phyloP scores from a whole-genome alignment of 23 red algal genomes.

The Gracilariopsis chorda region DNA sequence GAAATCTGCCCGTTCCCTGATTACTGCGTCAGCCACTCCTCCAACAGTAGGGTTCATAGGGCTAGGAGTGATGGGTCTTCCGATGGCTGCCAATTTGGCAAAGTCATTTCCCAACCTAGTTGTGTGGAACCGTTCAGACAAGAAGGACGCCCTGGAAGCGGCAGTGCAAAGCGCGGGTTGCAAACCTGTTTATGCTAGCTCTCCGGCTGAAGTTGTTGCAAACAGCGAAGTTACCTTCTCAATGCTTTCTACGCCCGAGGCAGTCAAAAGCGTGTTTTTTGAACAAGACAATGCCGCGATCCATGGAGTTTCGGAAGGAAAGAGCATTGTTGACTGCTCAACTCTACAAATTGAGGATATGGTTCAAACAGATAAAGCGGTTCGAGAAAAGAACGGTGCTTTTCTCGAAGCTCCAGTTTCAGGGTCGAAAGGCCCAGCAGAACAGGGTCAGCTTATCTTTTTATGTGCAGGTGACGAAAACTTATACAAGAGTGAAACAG shows the following conservation, averaged over 20 bases:
- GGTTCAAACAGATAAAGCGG: conserved; percentile 15
- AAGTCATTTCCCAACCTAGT: conserved; percentile 25
- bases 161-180: conserved; percentile 2
- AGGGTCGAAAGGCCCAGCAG: conserved; percentile 85
- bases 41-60: conserved; percentile 87
- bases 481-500: conserved; percentile 21
- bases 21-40: background rate
- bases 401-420: conserved; percentile 92
- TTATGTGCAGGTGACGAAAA: conserved; percentile 66
- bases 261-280: conserved; percentile 41
- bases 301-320: conserved; percentile 50
- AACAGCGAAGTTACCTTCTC: conserved; percentile 55
- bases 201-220: conserved; percentile 54
- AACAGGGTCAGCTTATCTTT: conserved; percentile 76
- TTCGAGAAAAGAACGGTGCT: conserved; percentile 39
- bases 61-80: conserved; percentile 81
- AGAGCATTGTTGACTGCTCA: conserved; percentile 86
- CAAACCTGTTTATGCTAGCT: background rate
- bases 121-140: conserved; percentile 88
- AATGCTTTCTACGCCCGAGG: conserved; percentile 86
- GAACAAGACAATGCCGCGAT: conserved; percentile 28
- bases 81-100: conserved; percentile 78
- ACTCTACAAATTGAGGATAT: conserved; percentile 67
- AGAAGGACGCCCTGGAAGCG: conserved; percentile 50
- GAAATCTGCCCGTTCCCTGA: background rate